A percentile compares a stretch with the other conserved stretches of the same genome.
Conservation (phyloP, 1,284 basidiomycete genomes). For the Cerioporus squamosus region DNA sequence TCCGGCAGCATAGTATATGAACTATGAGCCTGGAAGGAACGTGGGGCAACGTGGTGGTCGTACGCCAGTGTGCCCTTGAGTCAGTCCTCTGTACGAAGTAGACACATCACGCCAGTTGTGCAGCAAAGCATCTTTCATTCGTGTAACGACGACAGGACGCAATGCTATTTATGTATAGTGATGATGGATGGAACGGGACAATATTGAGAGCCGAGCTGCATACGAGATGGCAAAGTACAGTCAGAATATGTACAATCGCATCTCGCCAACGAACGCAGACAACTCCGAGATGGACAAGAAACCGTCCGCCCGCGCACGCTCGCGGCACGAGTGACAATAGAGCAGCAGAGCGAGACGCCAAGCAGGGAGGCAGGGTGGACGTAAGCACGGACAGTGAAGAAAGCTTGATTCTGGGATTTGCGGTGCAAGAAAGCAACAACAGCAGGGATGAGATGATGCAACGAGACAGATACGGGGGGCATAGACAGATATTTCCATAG, state of each 20-base stretch:
- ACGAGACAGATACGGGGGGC: slow-evolving; percentile 26
- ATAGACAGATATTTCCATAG: slow-evolving; percentile 32
- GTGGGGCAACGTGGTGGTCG: no score
- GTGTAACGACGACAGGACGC: slow-evolving; percentile 31
- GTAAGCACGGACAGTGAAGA: slow-evolving; percentile 2
- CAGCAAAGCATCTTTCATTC: slow-evolving; percentile 27
- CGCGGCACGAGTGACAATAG: background rate
- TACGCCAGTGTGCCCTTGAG: no score
- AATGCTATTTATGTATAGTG: slow-evolving; percentile 12
- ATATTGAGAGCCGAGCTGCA: slow-evolving; percentile 15
- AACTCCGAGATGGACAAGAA: slow-evolving; percentile 24
- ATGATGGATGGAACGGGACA: no score
- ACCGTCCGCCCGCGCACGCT: background rate
- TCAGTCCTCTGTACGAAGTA: background rate
- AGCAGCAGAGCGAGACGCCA: background rate
- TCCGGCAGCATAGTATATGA: no score
- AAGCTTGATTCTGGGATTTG: slow-evolving; percentile 14
- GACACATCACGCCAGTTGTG: background rate
- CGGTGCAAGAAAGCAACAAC: slow-evolving; percentile 22
- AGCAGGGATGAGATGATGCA: slow-evolving; percentile 4
- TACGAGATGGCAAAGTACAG: slow-evolving; percentile 25
- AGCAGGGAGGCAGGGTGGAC: background rate
- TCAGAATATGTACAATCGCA: slow-evolving; percentile 23
- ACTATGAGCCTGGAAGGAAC: no score
- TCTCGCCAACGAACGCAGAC: slow-evolving; percentile 18